Conservation (phyloP, 306 rosid genomes). For the Spatholobus suberectus region DNA sequence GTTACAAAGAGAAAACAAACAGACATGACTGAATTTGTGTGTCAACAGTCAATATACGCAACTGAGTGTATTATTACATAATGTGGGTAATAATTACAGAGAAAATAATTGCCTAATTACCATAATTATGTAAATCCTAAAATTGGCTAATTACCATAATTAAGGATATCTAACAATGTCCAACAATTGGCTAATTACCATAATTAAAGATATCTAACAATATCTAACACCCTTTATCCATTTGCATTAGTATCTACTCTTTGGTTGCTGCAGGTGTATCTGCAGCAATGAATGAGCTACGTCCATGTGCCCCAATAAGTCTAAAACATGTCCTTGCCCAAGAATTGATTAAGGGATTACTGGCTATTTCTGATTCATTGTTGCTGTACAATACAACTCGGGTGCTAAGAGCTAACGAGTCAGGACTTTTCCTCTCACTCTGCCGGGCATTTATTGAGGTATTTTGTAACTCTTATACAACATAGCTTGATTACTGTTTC, state of each 20-base stretch:
- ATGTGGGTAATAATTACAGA: background rate
- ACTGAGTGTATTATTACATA: background rate
- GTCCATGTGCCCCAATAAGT: constrained; percentile 95
- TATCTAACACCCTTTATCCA: background rate
- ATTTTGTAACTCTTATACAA: background rate
- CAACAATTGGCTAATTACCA: background rate
- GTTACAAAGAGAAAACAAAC: background rate
- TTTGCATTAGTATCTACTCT: constrained; percentile 40
- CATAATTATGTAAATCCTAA: no score
- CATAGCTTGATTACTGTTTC: background rate
- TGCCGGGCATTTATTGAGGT: constrained; percentile 97
- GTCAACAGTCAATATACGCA: background rate
- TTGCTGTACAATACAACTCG: constrained; percentile 86
- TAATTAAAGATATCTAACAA: background rate
- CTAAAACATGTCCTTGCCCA: constrained; percentile 84
- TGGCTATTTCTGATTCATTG: constrained; percentile 77
- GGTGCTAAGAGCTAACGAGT: constrained; percentile 79
- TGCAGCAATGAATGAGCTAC: constrained; percentile 95
- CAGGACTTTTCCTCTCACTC: constrained; percentile 94
- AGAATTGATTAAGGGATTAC: constrained; percentile 84
- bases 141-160: no score
- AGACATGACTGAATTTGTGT: background rate
- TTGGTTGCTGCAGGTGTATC: constrained; percentile 83
- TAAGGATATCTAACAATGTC: no score
- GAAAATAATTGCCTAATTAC: no score